Percentiles rank a stretch among this genome's conserved stretches.
These are phyloP conservation scores for Talaromyces albobiverticillius DNA, from an alignment of 2,329 filamentous ascomycete genomes.

Conservation along the genomic window DNA sequence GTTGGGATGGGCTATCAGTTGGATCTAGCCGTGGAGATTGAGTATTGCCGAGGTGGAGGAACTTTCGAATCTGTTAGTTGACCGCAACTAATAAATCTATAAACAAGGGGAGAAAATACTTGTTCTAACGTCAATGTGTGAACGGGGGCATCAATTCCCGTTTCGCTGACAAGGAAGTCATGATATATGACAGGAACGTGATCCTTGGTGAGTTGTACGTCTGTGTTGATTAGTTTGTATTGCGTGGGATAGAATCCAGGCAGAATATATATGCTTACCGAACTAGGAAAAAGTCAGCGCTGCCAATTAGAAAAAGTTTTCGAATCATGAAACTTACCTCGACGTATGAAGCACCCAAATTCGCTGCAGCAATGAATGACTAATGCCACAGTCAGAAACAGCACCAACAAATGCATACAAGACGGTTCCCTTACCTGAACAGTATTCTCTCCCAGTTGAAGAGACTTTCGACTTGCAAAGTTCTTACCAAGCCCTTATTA, in stretches of 20 bases:
- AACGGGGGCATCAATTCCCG: slow-evolving; percentile 92
- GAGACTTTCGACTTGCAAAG: slow-evolving; percentile 72
- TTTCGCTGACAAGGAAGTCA: slow-evolving; percentile 96
- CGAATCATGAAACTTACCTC: slow-evolving; percentile 45
- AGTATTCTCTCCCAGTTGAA: slow-evolving; percentile 96
- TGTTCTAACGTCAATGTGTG: slow-evolving; percentile 93
- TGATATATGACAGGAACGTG: slow-evolving; percentile 98
- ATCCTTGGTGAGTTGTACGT: slow-evolving; percentile 98
- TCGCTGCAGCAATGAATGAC: slow-evolving; percentile 94
- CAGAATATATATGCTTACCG: slow-evolving; percentile 21
- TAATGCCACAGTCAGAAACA: slow-evolving; percentile 17
- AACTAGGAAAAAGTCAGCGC: slow-evolving; percentile 19
- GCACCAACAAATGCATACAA: not conserved
- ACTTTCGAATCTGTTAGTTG: slow-evolving; percentile 39
- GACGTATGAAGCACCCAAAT: slow-evolving; percentile 74
- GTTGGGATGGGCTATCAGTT: slow-evolving; percentile 24
- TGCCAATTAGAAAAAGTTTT: not conserved
- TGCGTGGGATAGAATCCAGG: not conserved
- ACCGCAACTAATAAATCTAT: not conserved
- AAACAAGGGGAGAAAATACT: slow-evolving; percentile 23
- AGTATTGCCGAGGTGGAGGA: slow-evolving; percentile 76
- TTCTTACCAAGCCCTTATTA: slow-evolving; percentile 87
- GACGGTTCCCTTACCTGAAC: slow-evolving; percentile 49
- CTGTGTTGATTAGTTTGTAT: slow-evolving; percentile 43
- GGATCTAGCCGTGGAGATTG: slow-evolving; percentile 25